A percentile compares a stretch with the other conserved stretches of the same genome.
phyloP scores from a whole-genome alignment of 352 stramenopile species.

The Pythium grandisporangium region DNA sequence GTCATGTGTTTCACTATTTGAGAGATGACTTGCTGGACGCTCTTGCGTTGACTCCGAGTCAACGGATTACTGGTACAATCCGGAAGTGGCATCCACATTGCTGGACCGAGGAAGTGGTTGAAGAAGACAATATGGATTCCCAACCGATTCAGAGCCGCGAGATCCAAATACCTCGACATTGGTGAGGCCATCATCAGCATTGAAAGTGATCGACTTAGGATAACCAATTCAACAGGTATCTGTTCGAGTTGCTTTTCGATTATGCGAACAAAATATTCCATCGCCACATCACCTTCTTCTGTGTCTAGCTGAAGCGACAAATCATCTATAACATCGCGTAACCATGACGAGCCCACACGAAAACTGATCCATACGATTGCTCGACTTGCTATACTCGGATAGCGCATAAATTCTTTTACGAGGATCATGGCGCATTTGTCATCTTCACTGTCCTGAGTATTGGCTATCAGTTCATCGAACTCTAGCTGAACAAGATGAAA shows the following conservation, averaged over 20 bases:
- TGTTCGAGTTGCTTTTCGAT: conserved; percentile 12
- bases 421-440: too few relatives aligned
- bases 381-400: conserved; percentile 10
- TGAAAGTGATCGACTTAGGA: conserved; percentile 40
- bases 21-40: conserved; percentile 5
- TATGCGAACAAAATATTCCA: not conserved
- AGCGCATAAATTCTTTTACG: not conserved
- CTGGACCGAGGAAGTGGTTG: conserved; percentile 54
- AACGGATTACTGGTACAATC: not conserved
- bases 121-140: conserved; percentile 68
- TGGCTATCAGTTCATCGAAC: too few relatives aligned
- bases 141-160: not conserved
- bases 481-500: conserved; percentile 33
- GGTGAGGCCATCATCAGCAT: too few relatives aligned
- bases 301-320: conserved; percentile 16
- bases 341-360: too few relatives aligned
- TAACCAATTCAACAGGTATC: conserved; percentile 38
- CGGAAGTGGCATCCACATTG: conserved; percentile 17
- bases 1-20: not conserved
- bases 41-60: conserved; percentile 1
- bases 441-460: too few relatives aligned
- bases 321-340: conserved; percentile 13
- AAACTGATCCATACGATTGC: too few relatives aligned
- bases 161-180: conserved; percentile 17
- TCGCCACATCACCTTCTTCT: not conserved